phyloP scores from a whole-genome alignment of 2,329 filamentous ascomycete genomes.

The Pseudopithomyces chartarum region DNA sequence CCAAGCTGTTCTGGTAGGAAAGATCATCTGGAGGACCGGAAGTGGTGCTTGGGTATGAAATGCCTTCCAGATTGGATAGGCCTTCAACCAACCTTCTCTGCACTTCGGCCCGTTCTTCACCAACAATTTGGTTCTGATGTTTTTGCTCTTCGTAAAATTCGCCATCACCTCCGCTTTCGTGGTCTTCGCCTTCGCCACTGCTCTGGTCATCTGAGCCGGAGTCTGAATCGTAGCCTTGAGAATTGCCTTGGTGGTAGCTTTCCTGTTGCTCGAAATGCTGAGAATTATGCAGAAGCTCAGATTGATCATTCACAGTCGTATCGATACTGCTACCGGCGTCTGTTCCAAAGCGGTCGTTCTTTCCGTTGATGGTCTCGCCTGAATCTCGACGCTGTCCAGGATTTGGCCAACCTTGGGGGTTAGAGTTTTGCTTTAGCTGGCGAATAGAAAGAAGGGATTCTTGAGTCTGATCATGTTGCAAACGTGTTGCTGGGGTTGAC shows the following conservation, averaged over 20 bases:
- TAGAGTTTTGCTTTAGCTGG: neutral
- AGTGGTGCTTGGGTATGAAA: slow-evolving; percentile 47
- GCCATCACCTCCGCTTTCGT: slow-evolving; percentile 15
- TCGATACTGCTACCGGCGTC: slow-evolving; percentile 45
- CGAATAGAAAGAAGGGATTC: slow-evolving; percentile 6
- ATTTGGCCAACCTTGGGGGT: slow-evolving; percentile 11
- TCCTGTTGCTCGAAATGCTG: slow-evolving; percentile 14
- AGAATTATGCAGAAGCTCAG: slow-evolving; percentile 23
- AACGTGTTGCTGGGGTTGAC: slow-evolving; percentile 10
- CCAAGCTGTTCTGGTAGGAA: slow-evolving; percentile 18
- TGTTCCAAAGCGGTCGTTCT: slow-evolving; percentile 40
- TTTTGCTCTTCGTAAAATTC: slow-evolving; percentile 1
- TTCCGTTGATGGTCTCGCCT: slow-evolving; percentile 17
- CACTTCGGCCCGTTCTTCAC: no score
- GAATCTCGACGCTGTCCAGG: slow-evolving; percentile 17
- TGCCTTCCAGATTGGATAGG: slow-evolving; percentile 21
- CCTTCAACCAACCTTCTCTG: no score
- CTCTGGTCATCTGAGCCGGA: slow-evolving; percentile 4
- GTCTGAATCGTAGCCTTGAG: slow-evolving; percentile 9
- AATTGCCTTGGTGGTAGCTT: slow-evolving; percentile 11
- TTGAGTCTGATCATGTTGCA: slow-evolving; percentile 16
- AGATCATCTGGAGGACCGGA: slow-evolving; percentile 29
- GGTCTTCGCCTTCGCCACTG: slow-evolving; percentile 12
- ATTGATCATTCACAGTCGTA: slow-evolving; percentile 32
- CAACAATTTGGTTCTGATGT: no score